Conservation (phyloP, 2,329 filamentous ascomycete species). For the Aspergillus sp. region DNA sequence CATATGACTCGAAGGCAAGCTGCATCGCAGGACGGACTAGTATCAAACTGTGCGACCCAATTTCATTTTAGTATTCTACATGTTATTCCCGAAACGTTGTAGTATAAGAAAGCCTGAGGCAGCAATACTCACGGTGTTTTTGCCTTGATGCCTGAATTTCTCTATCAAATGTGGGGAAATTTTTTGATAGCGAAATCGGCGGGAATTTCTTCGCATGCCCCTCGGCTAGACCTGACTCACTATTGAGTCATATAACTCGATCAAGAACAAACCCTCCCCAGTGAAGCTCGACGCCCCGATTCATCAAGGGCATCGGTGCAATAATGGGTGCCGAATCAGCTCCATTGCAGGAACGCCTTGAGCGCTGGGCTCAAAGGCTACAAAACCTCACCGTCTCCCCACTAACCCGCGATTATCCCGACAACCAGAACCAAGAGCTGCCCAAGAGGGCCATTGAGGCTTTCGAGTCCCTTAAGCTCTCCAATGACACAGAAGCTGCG, state of each 20-base stretch:
- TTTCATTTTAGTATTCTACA: no score
- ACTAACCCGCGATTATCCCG: constrained; percentile 47
- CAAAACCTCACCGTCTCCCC: constrained; percentile 45
- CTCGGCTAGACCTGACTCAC: constrained; percentile 26
- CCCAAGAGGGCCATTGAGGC: constrained; percentile 43
- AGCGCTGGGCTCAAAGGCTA: constrained; percentile 43
- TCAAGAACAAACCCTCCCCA: not conserved
- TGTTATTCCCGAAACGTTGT: no score
- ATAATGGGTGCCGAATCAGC: constrained; percentile 35
- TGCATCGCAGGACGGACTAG: no score
- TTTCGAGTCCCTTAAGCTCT: constrained; percentile 42
- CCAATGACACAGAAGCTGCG: constrained; percentile 36
- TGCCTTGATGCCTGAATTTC: constrained; percentile 3
- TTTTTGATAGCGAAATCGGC: constrained; percentile 29
- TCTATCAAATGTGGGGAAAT: constrained; percentile 12
- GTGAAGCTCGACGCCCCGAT: constrained; percentile 11
- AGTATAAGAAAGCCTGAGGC: not conserved
- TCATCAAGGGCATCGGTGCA: constrained; percentile 17
- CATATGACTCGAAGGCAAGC: no score
- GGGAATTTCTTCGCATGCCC: constrained; percentile 25
- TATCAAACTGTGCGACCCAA: no score
- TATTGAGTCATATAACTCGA: constrained; percentile 14
- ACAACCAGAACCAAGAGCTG: constrained; percentile 36
- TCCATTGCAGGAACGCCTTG: constrained; percentile 40
- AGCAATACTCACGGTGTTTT: not conserved